Evolutionary conservation across 805 yeast species (phyloP), one percentile per base, ranked within the genome.

Genomic region (Ogataea ganodermae): DNA sequence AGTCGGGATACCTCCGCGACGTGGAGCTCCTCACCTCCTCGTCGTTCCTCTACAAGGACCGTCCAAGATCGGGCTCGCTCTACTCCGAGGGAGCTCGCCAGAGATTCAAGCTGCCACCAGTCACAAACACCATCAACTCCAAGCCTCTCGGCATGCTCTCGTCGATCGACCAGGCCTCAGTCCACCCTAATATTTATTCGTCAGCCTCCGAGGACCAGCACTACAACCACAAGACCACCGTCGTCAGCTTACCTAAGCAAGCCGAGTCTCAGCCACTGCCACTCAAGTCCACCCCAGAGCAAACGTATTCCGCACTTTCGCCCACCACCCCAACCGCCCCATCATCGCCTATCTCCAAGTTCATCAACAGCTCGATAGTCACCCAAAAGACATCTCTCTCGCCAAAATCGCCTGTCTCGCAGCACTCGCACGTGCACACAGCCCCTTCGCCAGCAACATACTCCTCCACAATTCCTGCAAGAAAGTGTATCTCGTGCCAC

Each of bases 401-500:
- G n/a, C 46, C 51, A 32, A 37, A 48, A 14, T 44, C 55, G 13
- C 56, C 52, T 12, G 42, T 46, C 22, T 46, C 46, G 22, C 56
- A 43, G 16, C 56, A 38, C 35, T 36, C 50, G 27, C 53, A 45
- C 28, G 35, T 49, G 12, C 51, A 41, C 48, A 44, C 52, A n/a
- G 42, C 54, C 4, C 45, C 49, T 26, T 28, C 51, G 23, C 31
- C 52, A 31, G 27, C 49, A 17, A 39, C 49, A n/a, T 31, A 51
- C 27, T 44, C 53, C 21, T 46, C 51, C 36, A 35, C 52, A 7
- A 24, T 50, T 17, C 48, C 54, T 42, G 35, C 69, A 10, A 76
- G 96, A 56, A 78, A 77, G 44, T 92, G 99, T 63, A 83, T 92
- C 23, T 89, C 97, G 5, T 92, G 99, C 69, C 89, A 90, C 6